Percentiles rank a stretch among this genome's conserved stretches.
Conservation (phyloP, 2,329 filamentous ascomycete species). For the Ophiocordyceps camponoti-floridani region DNA sequence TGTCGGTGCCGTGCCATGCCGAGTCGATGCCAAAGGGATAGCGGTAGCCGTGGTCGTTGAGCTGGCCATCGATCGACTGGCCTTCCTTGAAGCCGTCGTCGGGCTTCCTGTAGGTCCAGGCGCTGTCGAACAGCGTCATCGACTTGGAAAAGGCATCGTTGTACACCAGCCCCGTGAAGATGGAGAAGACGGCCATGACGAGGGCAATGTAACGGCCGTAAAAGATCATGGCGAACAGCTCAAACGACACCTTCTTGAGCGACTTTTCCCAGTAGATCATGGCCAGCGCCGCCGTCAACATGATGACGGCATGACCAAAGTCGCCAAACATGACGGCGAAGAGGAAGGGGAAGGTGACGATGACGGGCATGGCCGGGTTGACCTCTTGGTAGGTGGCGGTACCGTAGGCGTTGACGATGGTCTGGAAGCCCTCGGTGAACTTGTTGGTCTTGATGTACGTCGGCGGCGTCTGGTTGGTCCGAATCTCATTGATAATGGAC, state of each 20-base stretch:
- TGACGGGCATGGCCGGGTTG: conserved; percentile 87
- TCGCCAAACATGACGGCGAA: conserved; percentile 99
- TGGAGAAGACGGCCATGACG: conserved; percentile 93
- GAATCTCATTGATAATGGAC: conserved; percentile 95
- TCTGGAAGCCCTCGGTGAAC: conserved; percentile 96
- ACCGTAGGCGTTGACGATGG: conserved; percentile 96
- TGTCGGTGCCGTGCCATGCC: conserved; percentile 93
- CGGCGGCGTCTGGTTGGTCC: conserved; percentile 90
- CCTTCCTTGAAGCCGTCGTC: conserved; percentile 46
- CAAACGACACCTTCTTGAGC: conserved; percentile 80
- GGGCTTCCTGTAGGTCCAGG: conserved; percentile 66
- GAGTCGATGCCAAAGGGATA: conserved; percentile 94
- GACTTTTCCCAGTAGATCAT: conserved; percentile 97
- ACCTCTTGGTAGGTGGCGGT: conserved; percentile 95
- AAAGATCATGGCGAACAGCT: conserved; percentile 96
- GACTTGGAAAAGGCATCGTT: conserved; percentile 95
- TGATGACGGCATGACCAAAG: conserved; percentile 81
- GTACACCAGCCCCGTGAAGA: conserved; percentile 95
- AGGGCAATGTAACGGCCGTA: conserved; percentile 97
- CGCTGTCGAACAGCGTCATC: conserved; percentile 72
- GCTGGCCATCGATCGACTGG: conserved; percentile 43
- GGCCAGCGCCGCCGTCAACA: conserved; percentile 63
- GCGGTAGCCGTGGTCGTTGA: conserved; percentile 54
- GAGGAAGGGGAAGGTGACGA: conserved; percentile 97
- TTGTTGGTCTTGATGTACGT: conserved; percentile 98